These are phyloP conservation scores for Melampsora americana DNA, from an alignment of 1,284 basidiomycete species.

Conservation along the genomic window DNA sequence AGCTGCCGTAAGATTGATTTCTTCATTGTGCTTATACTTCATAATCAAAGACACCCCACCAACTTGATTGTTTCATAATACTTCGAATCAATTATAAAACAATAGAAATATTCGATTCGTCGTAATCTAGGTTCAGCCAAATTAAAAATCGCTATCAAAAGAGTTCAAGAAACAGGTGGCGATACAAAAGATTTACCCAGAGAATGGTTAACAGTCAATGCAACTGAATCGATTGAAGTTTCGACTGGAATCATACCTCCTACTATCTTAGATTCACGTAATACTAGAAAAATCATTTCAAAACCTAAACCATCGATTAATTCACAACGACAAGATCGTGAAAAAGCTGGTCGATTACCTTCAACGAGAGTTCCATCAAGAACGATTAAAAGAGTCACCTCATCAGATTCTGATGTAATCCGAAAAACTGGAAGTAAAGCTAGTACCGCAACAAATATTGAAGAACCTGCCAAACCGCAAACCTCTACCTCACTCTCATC, in stretches of 20 bases:
- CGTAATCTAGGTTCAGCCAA: constrained; percentile 34
- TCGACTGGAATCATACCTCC: neutral
- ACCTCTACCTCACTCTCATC: too few species aligned
- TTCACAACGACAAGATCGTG: neutral
- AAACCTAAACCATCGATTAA: neutral
- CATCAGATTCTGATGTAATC: neutral
- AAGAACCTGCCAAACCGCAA: too few species aligned
- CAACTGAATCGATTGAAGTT: neutral
- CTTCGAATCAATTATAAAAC: neutral
- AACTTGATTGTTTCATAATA: too few species aligned
- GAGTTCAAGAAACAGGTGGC: neutral
- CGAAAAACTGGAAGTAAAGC: neutral
- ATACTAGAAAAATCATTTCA: neutral
- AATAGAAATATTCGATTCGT: constrained; percentile 36
- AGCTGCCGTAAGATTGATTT: constrained; percentile 26
- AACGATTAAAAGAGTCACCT: neutral
- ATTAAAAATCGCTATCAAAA: constrained; percentile 24
- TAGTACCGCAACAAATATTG: too few species aligned
- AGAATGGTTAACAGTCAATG: constrained; percentile 30
- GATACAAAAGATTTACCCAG: constrained; percentile 12
- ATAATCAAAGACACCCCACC: too few species aligned
- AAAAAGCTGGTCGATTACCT: neutral
- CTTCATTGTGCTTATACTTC: too few species aligned
- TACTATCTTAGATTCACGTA: neutral
- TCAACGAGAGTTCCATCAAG: neutral